A percentile compares a stretch with the other conserved stretches of the same genome.
Conservation (phyloP, 2,329 filamentous ascomycete genomes). For the Clonostachys rosea region DNA sequence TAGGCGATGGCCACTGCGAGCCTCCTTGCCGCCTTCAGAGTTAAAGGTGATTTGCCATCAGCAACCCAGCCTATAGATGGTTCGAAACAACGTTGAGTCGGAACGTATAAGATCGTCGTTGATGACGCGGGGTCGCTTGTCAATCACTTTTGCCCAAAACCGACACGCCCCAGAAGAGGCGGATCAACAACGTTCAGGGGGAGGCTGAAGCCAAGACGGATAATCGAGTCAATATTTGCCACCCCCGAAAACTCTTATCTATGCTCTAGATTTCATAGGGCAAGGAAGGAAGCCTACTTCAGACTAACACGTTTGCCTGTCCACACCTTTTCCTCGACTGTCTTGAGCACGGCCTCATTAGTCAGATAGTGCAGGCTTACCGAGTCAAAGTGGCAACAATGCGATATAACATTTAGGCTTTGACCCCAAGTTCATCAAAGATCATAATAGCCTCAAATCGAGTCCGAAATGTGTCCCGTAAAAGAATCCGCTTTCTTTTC, state of each 20-base stretch:
- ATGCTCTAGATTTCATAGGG: too few species aligned
- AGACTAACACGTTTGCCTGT: constrained; percentile 7
- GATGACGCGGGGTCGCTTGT: constrained; percentile 6
- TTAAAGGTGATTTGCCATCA: constrained; percentile 9
- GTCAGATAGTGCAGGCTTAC: constrained; percentile 28
- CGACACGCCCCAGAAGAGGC: constrained; percentile 5
- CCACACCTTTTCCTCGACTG: constrained; percentile 5
- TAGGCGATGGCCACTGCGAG: constrained; percentile 6
- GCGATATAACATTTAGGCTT: too few species aligned
- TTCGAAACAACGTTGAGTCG: too few species aligned
- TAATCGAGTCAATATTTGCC: too few species aligned
- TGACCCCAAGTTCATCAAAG: too few species aligned
- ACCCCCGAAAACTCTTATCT: too few species aligned
- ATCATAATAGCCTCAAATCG: too few species aligned
- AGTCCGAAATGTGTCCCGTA: too few species aligned
- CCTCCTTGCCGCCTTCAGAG: constrained; percentile 3
- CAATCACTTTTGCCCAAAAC: constrained; percentile 8
- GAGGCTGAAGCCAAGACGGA: constrained; percentile 1
- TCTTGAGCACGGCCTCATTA: constrained; percentile 5
- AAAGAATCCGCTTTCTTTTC: too few species aligned
- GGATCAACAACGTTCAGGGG: constrained; percentile 7
- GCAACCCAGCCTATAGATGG: too few species aligned
- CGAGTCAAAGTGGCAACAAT: too few species aligned
- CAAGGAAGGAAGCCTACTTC: constrained; percentile 1
- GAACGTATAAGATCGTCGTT: constrained; percentile 9